Conservation (phyloP, 176 grass and related monocot genomes). For the Eragrostis nindensis region DNA sequence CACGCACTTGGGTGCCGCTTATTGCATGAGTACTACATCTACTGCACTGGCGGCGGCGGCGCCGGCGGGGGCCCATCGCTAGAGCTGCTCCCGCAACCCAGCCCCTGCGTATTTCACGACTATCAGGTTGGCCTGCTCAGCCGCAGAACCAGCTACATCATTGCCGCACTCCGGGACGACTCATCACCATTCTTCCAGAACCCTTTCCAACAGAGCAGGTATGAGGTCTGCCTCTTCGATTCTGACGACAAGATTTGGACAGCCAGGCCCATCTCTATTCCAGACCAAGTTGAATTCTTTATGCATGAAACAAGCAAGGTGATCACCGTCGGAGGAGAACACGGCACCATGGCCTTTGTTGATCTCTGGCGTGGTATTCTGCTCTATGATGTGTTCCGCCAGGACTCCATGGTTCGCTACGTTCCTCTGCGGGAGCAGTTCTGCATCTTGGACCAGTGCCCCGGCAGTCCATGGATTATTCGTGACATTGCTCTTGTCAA, state of each 20-base stretch:
- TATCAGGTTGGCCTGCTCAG: neutral
- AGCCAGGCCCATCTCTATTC: neutral
- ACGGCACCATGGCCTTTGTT: neutral
- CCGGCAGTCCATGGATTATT: too few relatives aligned
- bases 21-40: neutral
- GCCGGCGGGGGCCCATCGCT: neutral
- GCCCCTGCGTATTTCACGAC: neutral
- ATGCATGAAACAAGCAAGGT: neutral
- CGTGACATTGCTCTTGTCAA: too few relatives aligned
- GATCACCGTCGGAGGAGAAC: neutral
- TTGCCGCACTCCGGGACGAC: neutral
- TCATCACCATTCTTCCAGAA: neutral
- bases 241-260: neutral
- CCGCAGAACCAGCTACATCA: neutral
- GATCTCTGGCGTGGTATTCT: too few relatives aligned
- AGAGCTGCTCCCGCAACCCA: neutral
- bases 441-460: too few relatives aligned
- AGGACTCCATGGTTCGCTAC: neutral
- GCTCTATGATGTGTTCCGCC: neutral
- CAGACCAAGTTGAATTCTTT: neutral
- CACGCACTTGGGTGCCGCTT: rapidly evolving
- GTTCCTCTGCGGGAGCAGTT: neutral
- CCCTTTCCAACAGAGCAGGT: neutral
- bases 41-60: neutral
- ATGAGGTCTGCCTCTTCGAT: neutral